Conservation (phyloP, 1,139 yeast genomes). For the Hyphopichia fennica region DNA sequence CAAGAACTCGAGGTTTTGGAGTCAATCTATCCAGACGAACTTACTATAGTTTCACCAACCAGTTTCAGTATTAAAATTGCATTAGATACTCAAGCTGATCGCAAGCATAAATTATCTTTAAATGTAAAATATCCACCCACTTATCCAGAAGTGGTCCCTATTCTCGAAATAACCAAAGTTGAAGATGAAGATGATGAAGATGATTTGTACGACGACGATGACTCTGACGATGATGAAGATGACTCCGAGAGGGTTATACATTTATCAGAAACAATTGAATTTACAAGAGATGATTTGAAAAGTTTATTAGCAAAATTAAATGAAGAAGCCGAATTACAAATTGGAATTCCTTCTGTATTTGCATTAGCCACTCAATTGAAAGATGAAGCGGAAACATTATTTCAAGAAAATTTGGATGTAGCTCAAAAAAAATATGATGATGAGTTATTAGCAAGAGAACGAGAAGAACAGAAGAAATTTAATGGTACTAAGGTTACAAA, state of each 20-base stretch:
- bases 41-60: constrained; percentile 42
- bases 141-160: constrained; percentile 74
- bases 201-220: constrained; percentile 42
- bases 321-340: constrained; percentile 70
- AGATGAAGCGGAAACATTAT: constrained; percentile 72
- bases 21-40: constrained; percentile 91
- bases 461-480: constrained; percentile 74
- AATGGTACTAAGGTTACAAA: constrained; percentile 79
- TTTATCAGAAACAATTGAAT: constrained; percentile 56
- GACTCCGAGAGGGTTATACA: constrained; percentile 47
- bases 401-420: constrained; percentile 53
- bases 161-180: constrained; percentile 40
- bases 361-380: constrained; percentile 74
- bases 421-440: constrained; percentile 61
- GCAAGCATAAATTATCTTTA: constrained; percentile 52
- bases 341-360: constrained; percentile 88
- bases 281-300: constrained; percentile 47
- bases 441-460: constrained; percentile 54
- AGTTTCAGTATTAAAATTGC: constrained; percentile 47
- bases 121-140: constrained; percentile 65
- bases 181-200: constrained; percentile 34
- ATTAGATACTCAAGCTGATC: constrained; percentile 61
- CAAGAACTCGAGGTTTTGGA: constrained; percentile 84
- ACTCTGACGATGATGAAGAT: constrained; percentile 46
- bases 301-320: constrained; percentile 40